Percentiles rank a stretch among this genome's conserved stretches.
Evolutionary conservation across 1,139 yeast species (phyloP).

Genomic region (Arxiozyma slooffiae): DNA sequence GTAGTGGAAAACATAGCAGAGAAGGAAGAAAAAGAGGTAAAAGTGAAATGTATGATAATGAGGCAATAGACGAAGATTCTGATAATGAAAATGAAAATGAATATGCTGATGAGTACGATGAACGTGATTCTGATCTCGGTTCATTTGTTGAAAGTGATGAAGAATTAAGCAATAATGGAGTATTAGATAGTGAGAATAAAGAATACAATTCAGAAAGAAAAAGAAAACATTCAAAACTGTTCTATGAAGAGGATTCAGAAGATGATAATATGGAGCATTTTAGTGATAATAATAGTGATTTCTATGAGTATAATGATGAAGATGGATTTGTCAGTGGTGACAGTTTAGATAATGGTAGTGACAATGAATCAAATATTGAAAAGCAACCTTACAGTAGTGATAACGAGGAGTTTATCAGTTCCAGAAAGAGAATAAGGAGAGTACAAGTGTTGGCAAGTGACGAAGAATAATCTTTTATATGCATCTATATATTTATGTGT

Average conservation of each 20-base stretch:
- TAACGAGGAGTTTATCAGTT: conserved; percentile 2
- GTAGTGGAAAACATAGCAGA: not conserved
- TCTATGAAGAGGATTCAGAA: conserved; percentile 5
- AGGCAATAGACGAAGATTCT: conserved; percentile 14
- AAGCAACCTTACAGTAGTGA: conserved; percentile 1
- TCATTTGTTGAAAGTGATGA: conserved; percentile 3
- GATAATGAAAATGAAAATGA: conserved; percentile 7
- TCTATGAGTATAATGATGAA: conserved; percentile 17
- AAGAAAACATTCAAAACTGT: conserved; percentile 1
- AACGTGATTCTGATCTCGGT: conserved; percentile 7
- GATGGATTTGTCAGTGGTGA: conserved; percentile 25
- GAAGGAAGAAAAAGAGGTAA: not conserved
- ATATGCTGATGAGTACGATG: conserved; percentile 14
- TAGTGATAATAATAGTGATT: conserved; percentile 16
- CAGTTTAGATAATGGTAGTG: conserved; percentile 14
- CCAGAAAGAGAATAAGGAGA: not conserved
- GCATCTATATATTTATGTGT: not conserved
- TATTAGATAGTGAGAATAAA: conserved; percentile 5
- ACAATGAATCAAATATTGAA: conserved; percentile 7
- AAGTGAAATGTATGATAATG: conserved; percentile 8
- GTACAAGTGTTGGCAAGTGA: not conserved
- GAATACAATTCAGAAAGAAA: conserved; percentile 6
- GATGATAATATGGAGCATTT: conserved; percentile 12
- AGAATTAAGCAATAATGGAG: conserved; percentile 1
- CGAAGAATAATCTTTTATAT: not conserved